phyloP scores from a whole-genome alignment of 2,329 filamentous ascomycete genomes.

The Pseudogymnoascus verrucosus region DNA sequence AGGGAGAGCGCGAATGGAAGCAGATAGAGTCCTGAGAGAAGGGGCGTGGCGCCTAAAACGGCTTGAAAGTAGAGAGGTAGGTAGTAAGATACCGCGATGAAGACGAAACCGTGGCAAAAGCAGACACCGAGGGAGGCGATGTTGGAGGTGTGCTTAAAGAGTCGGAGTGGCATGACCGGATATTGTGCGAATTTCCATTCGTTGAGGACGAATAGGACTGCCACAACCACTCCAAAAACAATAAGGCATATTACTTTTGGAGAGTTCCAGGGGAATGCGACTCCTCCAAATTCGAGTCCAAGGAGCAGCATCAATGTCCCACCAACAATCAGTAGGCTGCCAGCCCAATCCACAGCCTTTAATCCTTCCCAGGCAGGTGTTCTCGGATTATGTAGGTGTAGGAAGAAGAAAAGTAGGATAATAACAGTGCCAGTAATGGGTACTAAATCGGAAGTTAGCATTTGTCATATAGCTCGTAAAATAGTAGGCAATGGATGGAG shows the following conservation, averaged over 20 bases:
- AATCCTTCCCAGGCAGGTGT: constrained; percentile 51
- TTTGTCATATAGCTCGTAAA: too few relatives aligned
- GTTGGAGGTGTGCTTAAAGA: constrained; percentile 62
- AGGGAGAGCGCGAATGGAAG: constrained; percentile 60
- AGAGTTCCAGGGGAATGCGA: constrained; percentile 65
- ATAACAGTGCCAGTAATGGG: constrained; percentile 33
- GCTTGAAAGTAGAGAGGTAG: constrained; percentile 67
- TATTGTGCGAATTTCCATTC: constrained; percentile 68
- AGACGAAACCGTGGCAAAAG: constrained; percentile 59
- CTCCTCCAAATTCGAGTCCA: constrained; percentile 73
- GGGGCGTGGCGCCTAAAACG: constrained; percentile 58
- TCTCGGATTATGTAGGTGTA: constrained; percentile 56
- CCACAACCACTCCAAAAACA: constrained; percentile 58
- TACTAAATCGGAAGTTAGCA: too few relatives aligned
- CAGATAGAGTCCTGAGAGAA: constrained; percentile 67
- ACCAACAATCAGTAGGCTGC: constrained; percentile 55
- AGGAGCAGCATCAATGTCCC: constrained; percentile 76
- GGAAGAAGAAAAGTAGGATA: constrained; percentile 48
- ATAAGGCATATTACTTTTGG: constrained; percentile 69
- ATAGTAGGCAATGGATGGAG: too few relatives aligned
- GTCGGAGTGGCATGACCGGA: constrained; percentile 65
- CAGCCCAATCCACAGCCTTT: constrained; percentile 50
- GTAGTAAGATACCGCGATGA: constrained; percentile 20
- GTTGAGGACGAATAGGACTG: constrained; percentile 55
- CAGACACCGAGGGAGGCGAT: constrained; percentile 56